Percentiles rank a stretch among this genome's conserved stretches.
These are phyloP conservation scores for Coniferiporia sulphurascens DNA, from an alignment of 1,284 basidiomycete genomes.

Conservation along the genomic window DNA sequence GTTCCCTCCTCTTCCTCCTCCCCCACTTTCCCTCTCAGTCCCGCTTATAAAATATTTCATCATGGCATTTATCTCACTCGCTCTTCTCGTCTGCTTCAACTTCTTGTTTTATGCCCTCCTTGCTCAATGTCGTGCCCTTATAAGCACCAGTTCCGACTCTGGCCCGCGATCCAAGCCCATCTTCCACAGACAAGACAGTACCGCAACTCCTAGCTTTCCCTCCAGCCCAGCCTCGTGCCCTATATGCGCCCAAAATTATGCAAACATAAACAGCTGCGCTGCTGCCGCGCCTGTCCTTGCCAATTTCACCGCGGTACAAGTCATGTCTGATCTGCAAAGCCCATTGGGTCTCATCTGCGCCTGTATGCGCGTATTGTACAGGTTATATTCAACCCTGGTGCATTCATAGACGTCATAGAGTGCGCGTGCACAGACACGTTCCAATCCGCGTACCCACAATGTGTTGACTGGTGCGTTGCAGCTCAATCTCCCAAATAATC, in stretches of 20 bases:
- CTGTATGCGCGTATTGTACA: conserved; percentile 23
- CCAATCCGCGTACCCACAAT: conserved; percentile 61
- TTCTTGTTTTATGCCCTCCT: conserved; percentile 20
- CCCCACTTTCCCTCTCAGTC: not conserved
- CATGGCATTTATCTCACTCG: not conserved
- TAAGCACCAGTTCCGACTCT: not conserved
- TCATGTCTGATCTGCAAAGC: not conserved
- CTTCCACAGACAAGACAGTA: conserved; percentile 17
- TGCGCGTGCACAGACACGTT: conserved; percentile 68
- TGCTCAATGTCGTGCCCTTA: not conserved
- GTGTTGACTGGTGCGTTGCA: conserved; percentile 55
- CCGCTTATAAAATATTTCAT: not conserved
- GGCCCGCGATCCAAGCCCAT: not conserved
- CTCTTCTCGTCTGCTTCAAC: conserved; percentile 12
- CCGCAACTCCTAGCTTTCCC: conserved; percentile 42
- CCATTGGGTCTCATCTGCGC: not conserved
- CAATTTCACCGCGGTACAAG: conserved; percentile 49
- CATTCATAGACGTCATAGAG: conserved; percentile 58
- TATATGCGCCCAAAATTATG: conserved; percentile 47
- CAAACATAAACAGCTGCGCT: conserved; percentile 50
- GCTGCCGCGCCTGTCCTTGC: conserved; percentile 52
- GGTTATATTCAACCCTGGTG: conserved; percentile 60
- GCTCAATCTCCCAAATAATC: not conserved
- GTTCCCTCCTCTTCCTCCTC: not conserved
- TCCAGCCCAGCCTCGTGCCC: conserved; percentile 47